Base-by-base conservation (phyloP, 78 protist genomes). In the Neovahlkampfia damariscottae region DNA sequence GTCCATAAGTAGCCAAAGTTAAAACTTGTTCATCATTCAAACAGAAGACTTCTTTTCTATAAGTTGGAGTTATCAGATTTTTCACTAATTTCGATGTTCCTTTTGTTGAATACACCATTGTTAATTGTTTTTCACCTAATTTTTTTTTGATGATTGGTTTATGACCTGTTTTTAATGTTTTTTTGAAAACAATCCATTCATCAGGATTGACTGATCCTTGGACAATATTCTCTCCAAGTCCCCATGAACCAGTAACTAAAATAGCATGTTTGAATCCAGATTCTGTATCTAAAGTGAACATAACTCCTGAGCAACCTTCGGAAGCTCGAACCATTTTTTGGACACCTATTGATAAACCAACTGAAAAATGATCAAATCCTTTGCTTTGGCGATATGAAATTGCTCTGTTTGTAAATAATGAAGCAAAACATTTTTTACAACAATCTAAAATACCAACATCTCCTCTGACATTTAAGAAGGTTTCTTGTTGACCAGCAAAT, bases 401-500 rank as follows among this genome's bases (percentile, higher is more conserved):
- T 28, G 74, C 74, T 5, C 74, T 40, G 37, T 70, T 5, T 40
- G 74, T 70, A 29, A 7, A 70, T 7, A 70, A 6, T 41, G 74
- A 70, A 7, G 74, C 74, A 70, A 8, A 70, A 41, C 30, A n/a
- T 2, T 5, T 41, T 28, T 70, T n/a, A n/a, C n/a, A n/a, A n/a
- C n/a, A n/a, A n/a, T n/a, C n/a, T n/a, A n/a, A n/a, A n/a, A n/a
- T n/a, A n/a, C n/a, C n/a, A n/a, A n/a, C n/a, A n/a, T n/a, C n/a
- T n/a, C n/a, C n/a, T n/a, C n/a, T 40, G 38, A 70, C 27, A 41
- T 70, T 70, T 40, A 70, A 68, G 4, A 19, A 74, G 37, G 77
- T 74, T 8, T 74, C 77, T 36, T 74, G 77, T 4, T 74, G 77
- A 2, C 77, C 77, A 8, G 77, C 77, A 36, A 74, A 74, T 68